These are phyloP conservation scores for Plenodomus tracheiphilus DNA, from an alignment of 2,329 filamentous ascomycete genomes.

Conservation along the genomic window DNA sequence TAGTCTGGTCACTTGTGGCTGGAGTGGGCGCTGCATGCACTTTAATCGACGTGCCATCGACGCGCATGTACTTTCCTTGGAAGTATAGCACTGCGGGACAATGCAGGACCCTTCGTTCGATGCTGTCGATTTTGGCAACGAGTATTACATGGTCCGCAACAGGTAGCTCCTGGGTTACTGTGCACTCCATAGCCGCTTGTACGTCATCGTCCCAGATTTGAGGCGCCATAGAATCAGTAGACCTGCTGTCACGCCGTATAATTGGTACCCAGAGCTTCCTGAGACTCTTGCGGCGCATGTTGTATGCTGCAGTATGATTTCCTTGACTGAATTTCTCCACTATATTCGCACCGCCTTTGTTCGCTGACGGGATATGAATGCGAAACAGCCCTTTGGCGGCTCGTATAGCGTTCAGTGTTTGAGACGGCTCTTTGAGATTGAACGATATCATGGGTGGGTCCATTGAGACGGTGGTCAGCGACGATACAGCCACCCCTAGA, in stretches of 20 bases:
- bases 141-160: slow-evolving; percentile 54
- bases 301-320: slow-evolving; percentile 29
- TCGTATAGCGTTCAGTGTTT: slow-evolving; percentile 59
- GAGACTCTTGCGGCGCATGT: slow-evolving; percentile 9
- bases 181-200: slow-evolving; percentile 39
- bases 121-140: slow-evolving; percentile 46
- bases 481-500: slow-evolving; percentile 61
- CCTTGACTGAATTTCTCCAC: slow-evolving; percentile 36
- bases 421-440: slow-evolving; percentile 61
- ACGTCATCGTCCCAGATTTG: slow-evolving; percentile 17
- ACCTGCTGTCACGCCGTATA: background rate
- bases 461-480: slow-evolving; percentile 62
- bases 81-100: slow-evolving; percentile 29
- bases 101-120: slow-evolving; percentile 5
- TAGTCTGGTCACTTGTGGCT: slow-evolving; percentile 1
- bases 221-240: slow-evolving; percentile 17
- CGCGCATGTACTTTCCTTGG: slow-evolving; percentile 26
- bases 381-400: slow-evolving; percentile 47
- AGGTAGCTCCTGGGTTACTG: slow-evolving; percentile 40
- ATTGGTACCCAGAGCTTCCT: slow-evolving; percentile 12
- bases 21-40: slow-evolving; percentile 1
- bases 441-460: slow-evolving; percentile 64
- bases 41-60: slow-evolving; percentile 7
- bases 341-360: slow-evolving; percentile 29
- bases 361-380: slow-evolving; percentile 54